Evolutionary conservation across 768 basidiomycete genomes (phyloP), one percentile per base, ranked within the genome.

Genomic region (Mrakia gelida): DNA sequence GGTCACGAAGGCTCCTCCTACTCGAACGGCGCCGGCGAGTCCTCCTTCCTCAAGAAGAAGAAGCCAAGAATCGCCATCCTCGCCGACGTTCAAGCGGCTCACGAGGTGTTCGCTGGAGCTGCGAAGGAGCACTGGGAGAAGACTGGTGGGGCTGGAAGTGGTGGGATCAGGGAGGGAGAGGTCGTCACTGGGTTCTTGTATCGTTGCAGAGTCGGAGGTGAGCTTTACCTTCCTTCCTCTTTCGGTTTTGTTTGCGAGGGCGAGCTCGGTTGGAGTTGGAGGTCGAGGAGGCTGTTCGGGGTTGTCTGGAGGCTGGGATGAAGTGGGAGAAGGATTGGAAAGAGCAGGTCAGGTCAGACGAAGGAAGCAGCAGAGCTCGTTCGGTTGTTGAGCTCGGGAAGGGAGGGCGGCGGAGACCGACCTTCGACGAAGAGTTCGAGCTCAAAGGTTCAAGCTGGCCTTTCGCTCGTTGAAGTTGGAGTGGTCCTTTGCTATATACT

Each of bases 101-200:
- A 79, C 54, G 78, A 79, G 62, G 71, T 75, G 9, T 43, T 79
- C 18, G 56, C 74, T 2, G 52, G 21, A 16, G 67, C 75, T 41
- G 78, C 78, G 6, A 75, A 75, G 68, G 75, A 76, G 59, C 73
- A 75, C 65, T 79, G 78, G 78, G 73, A 79, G 52, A 71, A 72
- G 61, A 79, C 74, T 8, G 65, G 43, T 9, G 71, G 54, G 16
- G 67, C 67, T 23, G 77, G 77, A 18, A 65, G 30, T 28, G 74
- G 74, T n/a, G 76, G 76, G 1, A 65, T 75, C 23, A 26, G 78
- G 11, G 78, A 79, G 71, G 78, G 74, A 49, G 78, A 79, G 54
- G 78, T 79, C 68, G 78, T 79, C 16, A 79, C 78, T 9, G 70
- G 75, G 8, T 79, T 79, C 52, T 38, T 79, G 78, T 79, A 79